Base-by-base conservation (phyloP, 2,329 filamentous ascomycete species). In the Cercospora sp. region DNA sequence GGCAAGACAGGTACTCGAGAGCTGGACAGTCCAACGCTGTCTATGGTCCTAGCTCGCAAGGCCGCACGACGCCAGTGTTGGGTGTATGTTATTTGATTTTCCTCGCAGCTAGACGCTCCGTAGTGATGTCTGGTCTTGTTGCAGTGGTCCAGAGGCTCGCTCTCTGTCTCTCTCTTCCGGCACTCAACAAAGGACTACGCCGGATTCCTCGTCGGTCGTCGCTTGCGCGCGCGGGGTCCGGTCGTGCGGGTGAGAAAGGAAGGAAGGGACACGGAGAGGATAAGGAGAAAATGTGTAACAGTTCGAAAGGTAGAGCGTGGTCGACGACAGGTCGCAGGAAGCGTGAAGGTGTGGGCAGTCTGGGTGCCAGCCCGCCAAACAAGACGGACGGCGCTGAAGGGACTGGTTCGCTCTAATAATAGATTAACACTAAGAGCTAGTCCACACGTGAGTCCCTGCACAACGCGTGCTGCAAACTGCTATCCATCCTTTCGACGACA, bases 321-420 rank as follows among this genome's bases (percentile, higher is more conserved):
- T 58, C 53, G 53, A 58, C 26, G 24, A 58, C 53, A 58, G 30
- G 53, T 58, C 30, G 53, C 30, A 30, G 53, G 16, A 57, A 51
- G 53, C 26, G 53, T 30, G 53, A 30, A 34, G 26, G n/a, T 58
- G 53, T 58, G 53, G 53, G 53, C 53, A 58, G 53, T 32, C 26
- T 58, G 49, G 49, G 49, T 26, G 49, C 53, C 53, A 58, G 53
- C 53, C 53, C 26, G 53, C 53, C 30, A 58, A 34, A 58, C 53
- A 58, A 58, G 53, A 58, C 53, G 32, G 45, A 13, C 45, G 45
- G 45, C 45, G 45, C 53, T 34, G 28, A 58, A 34, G 53, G 53
- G 53, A 58, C 53, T 12, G 53, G 24, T 58, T 58, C 26, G 53
- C 9, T 12, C 53, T 58, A 58, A 16, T 57, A 24, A 28, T 58